Base-by-base conservation (phyloP, 78 protist species). In the Planoprotostelium fungivorum region DNA sequence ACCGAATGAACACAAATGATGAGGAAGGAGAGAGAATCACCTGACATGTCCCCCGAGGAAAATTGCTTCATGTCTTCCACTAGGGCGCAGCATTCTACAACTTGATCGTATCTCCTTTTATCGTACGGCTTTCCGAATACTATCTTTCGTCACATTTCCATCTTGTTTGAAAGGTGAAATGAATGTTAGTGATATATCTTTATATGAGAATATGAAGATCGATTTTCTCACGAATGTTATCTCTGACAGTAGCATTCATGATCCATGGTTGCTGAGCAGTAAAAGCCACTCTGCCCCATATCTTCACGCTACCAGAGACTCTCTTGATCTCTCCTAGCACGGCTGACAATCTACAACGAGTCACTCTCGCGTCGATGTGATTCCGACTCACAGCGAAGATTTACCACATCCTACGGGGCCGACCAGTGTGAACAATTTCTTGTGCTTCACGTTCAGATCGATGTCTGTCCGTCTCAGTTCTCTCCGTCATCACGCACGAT, bases 201-300 rank as follows among this genome's bases (percentile, higher is more conserved):
- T 51, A 16, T 25, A 51, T 25, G n/a, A n/a, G n/a, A n/a, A n/a
- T n/a, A n/a, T n/a, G n/a, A n/a, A n/a, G n/a, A n/a, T n/a, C n/a
- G n/a, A n/a, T n/a, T n/a, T n/a, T 25, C 73, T 51, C 73, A 51
- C 73, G 90, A 29, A 99, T 97, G 88, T 99, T 99, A 35, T 97
- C 98, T 5, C 96, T 51, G 25, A 99, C 37, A 0, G 99, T 94
- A 25, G 89, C 95, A 91, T 94, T 96, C 28, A 34, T 37, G 34
- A 99, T 95, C 97, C 96, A 99, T 34, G 99, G 94, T 89, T 92
- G 94, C 89, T 99, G 99, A 35, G 98, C 34, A 0, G 88, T 89
- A 9, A 86, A 89, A n/a, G 89, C 88, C 36, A 86, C 34, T 29
- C 37, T 83, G 28, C 16, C 35, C n/a, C 88, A 88, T 28, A 87